Evolutionary conservation across 2,329 filamentous ascomycete species (phyloP), one percentile per base, ranked within the genome.

Genomic region (Fonsecaea erecta): DNA sequence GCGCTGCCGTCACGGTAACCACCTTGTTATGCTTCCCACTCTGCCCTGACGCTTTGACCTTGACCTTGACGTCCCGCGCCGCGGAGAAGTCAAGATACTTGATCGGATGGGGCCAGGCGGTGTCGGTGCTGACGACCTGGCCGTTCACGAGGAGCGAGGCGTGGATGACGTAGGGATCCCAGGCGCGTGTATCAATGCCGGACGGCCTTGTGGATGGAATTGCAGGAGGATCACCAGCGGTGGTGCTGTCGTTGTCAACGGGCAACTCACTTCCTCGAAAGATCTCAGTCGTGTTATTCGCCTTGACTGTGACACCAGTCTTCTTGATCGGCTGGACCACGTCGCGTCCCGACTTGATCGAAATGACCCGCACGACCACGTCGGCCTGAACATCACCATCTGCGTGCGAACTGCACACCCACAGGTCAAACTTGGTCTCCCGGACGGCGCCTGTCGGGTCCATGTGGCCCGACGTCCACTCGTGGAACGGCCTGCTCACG

Each of bases 71-170:
- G 12, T 80, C 81, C 43, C 83, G 79, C 16, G 52, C 12, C 46
- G 82, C 77, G 2, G 78, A 77, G 63, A 86, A 80, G 65, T 83
- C 79, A 12, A 86, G 80, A 71, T 86, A 85, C 75, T 85, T 86
- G 71, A 86, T 79, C 43, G 84, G 84, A 71, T 86, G 83, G 3
- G 84, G 84, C 84, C 84, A 86, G 72, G 86, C 84, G 2, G 83
- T 78, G 68, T 86, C 84, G 58, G 84, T 78, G 16, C 83, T 80
- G 3, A 84, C 78, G 12, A 85, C 67, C 60, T 79, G 71, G 21
- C 78, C 79, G 52, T 81, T 75, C 51, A 85, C 76, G 81, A 80
- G 85, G 62, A 85, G 76, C 46, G 82, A 77, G 24, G 80, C 82
- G 21, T 73, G 75, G 30, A 83, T 74, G 26, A 85, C 83, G 73